A percentile compares a stretch with the other conserved stretches of the same genome.
Evolutionary conservation across 2,329 filamentous ascomycete species (phyloP).

Genomic region (Rhynchosporium agropyri): DNA sequence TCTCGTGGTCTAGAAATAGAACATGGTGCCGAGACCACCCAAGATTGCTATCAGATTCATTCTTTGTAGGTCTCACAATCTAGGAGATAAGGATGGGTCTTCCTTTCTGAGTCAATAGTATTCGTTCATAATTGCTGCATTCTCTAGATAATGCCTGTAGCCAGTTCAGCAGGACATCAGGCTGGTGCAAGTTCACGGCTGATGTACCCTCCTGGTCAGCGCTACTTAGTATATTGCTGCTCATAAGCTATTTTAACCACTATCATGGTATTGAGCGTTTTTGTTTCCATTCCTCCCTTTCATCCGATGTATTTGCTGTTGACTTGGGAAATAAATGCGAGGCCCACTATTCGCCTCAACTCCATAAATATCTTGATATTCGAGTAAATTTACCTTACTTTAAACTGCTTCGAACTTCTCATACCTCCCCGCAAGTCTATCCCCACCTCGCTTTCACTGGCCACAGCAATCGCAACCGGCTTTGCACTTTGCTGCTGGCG

Average conservation of each 20-base stretch:
- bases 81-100: no score
- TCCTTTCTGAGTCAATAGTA: background rate
- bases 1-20: background rate
- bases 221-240: conserved; percentile 9
- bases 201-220: background rate
- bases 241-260: background rate
- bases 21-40: background rate
- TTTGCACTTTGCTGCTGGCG: background rate
- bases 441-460: background rate
- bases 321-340: background rate
- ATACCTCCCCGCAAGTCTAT: background rate
- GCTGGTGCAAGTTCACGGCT: background rate
- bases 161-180: background rate
- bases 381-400: background rate
- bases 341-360: background rate
- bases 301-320: background rate
- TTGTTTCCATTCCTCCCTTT: background rate
- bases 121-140: background rate
- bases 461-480: conserved; percentile 4
- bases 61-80: no score
- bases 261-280: background rate
- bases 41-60: background rate
- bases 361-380: conserved; percentile 3
- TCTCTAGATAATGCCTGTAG: conserved; percentile 7
- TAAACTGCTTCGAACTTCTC: background rate